Evolutionary conservation across 2,329 filamentous ascomycete genomes (phyloP), one percentile per base, ranked within the genome.

Genomic region (Cyphellophora attinorum): DNA sequence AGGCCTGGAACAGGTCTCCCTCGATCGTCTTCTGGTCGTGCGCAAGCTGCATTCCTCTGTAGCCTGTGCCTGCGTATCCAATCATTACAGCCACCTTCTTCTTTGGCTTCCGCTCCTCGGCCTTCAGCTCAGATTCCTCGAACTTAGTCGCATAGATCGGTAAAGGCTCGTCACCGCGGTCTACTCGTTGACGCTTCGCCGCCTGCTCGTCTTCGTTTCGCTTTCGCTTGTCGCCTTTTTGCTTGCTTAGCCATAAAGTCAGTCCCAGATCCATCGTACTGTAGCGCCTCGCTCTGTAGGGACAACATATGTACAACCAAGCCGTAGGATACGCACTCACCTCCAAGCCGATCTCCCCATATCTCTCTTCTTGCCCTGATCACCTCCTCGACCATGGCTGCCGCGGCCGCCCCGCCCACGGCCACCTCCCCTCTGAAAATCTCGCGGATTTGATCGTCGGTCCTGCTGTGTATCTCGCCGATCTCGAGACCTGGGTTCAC

Each of bases 51-150:
- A 98, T 93, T 51, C 91, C 91, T 62, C 85, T 88, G 68, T 98
- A 98, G 11, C 91, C 91, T 6, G 85, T 94, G 32, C 91, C 91
- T 5, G 88, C 86, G 59, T 98, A 98, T 11, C 91, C 91, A 49
- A 98, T 79, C 67, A 96, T 67, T 19, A 98, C 86, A 27, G 89
- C 91, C 32, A 95, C 89, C 66, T 98, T 98, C 59, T 84, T 79
- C 71, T 98, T 98, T 15, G 91, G 91, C 37, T 78, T 77, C 45
- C 89, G 79, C 55, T 81, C 79, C 58, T 98, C 91, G 30, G 78
- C 77, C 10, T 81, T 84, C 48, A 95, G 89, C 61, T 95, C 88
- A 45, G 91, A 85, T 49, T 83, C 73, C 35, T 74, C 66, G 50
- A 79, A 81, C 27, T 70, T 61, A 4, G 67, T 65, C 5, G 70